Base-by-base conservation (phyloP, 345 rosid genomes). In the Syzygium grande region DNA sequence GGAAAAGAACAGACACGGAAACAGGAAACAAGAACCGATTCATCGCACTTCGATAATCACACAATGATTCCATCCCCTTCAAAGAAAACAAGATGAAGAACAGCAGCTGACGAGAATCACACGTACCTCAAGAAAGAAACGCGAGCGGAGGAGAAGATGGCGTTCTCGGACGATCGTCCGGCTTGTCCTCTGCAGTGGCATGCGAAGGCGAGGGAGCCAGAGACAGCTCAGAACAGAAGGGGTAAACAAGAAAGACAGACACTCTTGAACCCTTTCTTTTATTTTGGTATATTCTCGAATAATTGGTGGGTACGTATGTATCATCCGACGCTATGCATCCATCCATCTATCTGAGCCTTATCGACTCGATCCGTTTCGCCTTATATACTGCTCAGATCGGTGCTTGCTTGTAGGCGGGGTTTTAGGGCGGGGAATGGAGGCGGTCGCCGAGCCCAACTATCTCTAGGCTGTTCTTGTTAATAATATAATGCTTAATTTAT, bases 321-420 rank as follows among this genome's bases (percentile, higher is more conserved):
- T 38, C 49, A 38, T 73, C 27, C 49, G 83, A 38, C 73, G 73
- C 23, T 73, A 2, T 41, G 49, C 46, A 38, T 73, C 49, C 25
- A 73, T 73, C 49, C 49, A 22, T 19, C 83, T 1, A 73, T 19
- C 80, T 34, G 83, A 11, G 83, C 49, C 49, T 9, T 73, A 38
- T 73, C 83, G 58, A n/a, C 34, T 51, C 85, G 58, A 84, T 84
- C 85, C 43, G 85, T 84, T 77, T 52, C 7, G 49, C 58, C 41
- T 52, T 38, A 9, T 52, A 21, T 13, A 51, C 59, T 52, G 56
- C 19, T 51, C 54, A 51, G 43, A 43, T 4, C 49, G 19, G 83
- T 80, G 87, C 92, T 86, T 54, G 89, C 84, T 19, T 87, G 63
- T 86, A 88, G 89, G 90, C 89, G 87, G 53, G 80, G 84, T 90